Conservation (phyloP, 2,329 filamentous ascomycete species). For the Colletotrichum cuscutae region DNA sequence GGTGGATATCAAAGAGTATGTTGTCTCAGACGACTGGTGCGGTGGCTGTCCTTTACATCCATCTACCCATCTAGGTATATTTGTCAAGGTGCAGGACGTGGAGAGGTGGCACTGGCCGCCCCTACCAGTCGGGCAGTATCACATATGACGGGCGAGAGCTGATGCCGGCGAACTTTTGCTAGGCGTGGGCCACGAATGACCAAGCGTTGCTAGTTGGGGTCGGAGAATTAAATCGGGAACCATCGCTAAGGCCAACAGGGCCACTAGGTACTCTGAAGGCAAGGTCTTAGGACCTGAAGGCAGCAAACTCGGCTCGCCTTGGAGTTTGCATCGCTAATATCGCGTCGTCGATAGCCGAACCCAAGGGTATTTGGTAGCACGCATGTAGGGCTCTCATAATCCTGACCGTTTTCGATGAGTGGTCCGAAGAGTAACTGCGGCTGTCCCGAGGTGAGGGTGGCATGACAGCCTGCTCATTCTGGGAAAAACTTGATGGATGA, state of each 20-base stretch:
- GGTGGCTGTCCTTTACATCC: not conserved
- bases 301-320: too few species aligned
- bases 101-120: not conserved
- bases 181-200: not conserved
- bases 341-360: not conserved
- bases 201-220: not conserved
- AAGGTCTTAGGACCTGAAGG: not conserved
- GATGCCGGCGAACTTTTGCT: slow-evolving; percentile 1
- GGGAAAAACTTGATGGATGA: not conserved
- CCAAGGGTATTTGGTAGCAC: not conserved
- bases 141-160: slow-evolving; percentile 8
- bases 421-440: not conserved
- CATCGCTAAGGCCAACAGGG: not conserved
- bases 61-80: not conserved
- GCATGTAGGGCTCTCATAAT: not conserved
- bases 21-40: slow-evolving; percentile 13
- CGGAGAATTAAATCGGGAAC: slow-evolving; percentile 28
- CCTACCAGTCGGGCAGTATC: not conserved
- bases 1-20: not conserved
- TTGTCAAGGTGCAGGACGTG: not conserved
- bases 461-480: not conserved
- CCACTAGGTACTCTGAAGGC: slow-evolving; percentile 4
- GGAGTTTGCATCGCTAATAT: too few species aligned
- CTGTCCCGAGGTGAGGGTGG: not conserved
- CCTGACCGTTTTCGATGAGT: not conserved